These are phyloP conservation scores for Xerocomellus dryophilus DNA, from an alignment of 768 basidiomycete species.

Conservation along the genomic window DNA sequence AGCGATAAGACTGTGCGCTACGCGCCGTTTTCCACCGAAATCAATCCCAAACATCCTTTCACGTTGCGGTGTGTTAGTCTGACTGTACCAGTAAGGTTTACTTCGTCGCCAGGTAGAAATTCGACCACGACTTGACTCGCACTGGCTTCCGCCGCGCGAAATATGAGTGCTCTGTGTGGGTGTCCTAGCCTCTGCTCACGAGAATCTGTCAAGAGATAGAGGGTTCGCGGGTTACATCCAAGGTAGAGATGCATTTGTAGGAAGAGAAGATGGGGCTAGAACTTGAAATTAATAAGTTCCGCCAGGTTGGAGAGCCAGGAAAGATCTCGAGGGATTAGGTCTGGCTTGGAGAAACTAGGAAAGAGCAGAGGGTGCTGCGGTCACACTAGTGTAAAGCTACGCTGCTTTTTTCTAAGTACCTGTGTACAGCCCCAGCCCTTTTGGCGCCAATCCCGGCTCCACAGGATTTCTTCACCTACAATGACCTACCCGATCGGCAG, in stretches of 20 bases:
- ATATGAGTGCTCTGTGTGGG: slow-evolving; percentile 64
- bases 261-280: not conserved
- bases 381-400: not conserved
- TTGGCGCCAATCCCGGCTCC: not conserved
- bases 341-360: not conserved
- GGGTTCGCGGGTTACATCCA: slow-evolving; percentile 59
- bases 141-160: slow-evolving; percentile 56
- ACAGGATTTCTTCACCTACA: not conserved
- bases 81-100: slow-evolving; percentile 63
- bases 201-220: slow-evolving; percentile 69
- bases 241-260: slow-evolving; percentile 73
- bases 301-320: not conserved
- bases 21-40: slow-evolving; percentile 68
- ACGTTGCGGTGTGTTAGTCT: slow-evolving; percentile 68
- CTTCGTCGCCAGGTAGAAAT: slow-evolving; percentile 69
- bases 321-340: no score
- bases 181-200: slow-evolving; percentile 62
- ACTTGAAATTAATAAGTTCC: not conserved
- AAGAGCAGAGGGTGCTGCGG: not conserved
- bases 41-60: slow-evolving; percentile 83
- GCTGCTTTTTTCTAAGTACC: not conserved
- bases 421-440: not conserved
- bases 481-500: not conserved
- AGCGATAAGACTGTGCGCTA: slow-evolving; percentile 1
- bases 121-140: slow-evolving; percentile 78